Percentiles rank a stretch among this genome's conserved stretches.
Evolutionary conservation across 2,329 filamentous ascomycete species (phyloP).

Genomic region (Neofusicoccum ribis): DNA sequence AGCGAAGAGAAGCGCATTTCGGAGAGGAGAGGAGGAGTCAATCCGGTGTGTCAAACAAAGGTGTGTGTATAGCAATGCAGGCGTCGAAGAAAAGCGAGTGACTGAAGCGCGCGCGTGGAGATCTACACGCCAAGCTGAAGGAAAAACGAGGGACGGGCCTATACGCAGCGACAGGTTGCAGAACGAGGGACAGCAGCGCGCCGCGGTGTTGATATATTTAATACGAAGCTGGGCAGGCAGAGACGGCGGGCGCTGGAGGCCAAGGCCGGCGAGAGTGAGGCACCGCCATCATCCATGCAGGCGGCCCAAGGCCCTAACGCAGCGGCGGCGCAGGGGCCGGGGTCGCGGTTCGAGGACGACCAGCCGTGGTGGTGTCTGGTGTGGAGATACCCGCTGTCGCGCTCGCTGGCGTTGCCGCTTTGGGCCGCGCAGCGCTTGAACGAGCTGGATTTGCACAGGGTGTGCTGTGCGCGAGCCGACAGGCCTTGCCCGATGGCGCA

Average conservation of each 20-base stretch:
- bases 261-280: constrained; percentile 1
- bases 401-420: neutral
- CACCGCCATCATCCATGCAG: constrained; percentile 3
- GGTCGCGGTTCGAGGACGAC: neutral
- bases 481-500: neutral
- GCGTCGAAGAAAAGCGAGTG: constrained; percentile 1
- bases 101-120: constrained; percentile 4
- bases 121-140: neutral
- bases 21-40: constrained; percentile 10
- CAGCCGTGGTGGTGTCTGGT: too few species aligned
- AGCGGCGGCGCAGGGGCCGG: constrained; percentile 1
- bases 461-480: neutral
- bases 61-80: neutral
- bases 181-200: neutral
- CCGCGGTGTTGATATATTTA: neutral
- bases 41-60: neutral
- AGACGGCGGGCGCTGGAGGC: neutral
- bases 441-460: constrained; percentile 13
- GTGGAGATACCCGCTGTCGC: constrained; percentile 5
- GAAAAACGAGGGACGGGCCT: neutral
- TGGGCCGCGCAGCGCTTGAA: constrained; percentile 9
- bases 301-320: constrained; percentile 3
- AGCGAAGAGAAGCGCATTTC: constrained; percentile 36
- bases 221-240: neutral
- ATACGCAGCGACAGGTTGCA: neutral